Evolutionary conservation across 192 early-diverging fungal species (phyloP), one percentile per base, ranked within the genome.

Genomic region (Rhizoclosmatium globosum): DNA sequence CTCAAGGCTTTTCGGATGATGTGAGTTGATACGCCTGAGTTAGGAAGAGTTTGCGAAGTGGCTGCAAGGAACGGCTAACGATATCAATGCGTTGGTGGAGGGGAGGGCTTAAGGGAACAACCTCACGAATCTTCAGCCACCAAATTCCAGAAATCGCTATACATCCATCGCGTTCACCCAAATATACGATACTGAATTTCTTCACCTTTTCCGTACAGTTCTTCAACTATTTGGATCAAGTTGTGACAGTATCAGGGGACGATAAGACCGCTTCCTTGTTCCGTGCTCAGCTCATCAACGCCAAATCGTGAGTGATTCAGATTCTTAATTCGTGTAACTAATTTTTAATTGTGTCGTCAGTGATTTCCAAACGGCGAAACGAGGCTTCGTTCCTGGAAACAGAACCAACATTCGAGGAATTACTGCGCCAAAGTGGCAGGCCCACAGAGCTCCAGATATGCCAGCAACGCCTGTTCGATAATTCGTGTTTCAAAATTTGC

Each of bases 311-410:
- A 71, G 69, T 71, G n/a, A 13, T 56, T 57, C 23, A 41, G 15
- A 38, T 56, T 44, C 69, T 23, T 46, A 17, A 6, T 13, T 11
- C 39, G 19, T 31, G 62, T 64, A 2, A 13, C 39, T 1, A 53
- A 23, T 41, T 38, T 38, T 56, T 2, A 23, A 11, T 31, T 31
- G n/a, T 43, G 11, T 21, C 11, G 15, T 44, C 48, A 71, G 69
- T 41, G 72, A 62, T 46, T 62, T 74, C 9, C 58, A 59, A 48
- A 7, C 23, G 7, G 47, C 38, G 19, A 62, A 74, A 62, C 56
- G 72, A 21, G 72, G 72, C 7, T 74, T 61, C 45, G 72, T 74
- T 2, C 72, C 72, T 21, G 69, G 3, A 23, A 31, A 4, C 47
- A 23, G 47, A 11, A 19, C 39, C 42, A 56, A 39, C 15, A 46